phyloP scores from a whole-genome alignment of 179 eudicot species.

The Nepenthes alata region DNA sequence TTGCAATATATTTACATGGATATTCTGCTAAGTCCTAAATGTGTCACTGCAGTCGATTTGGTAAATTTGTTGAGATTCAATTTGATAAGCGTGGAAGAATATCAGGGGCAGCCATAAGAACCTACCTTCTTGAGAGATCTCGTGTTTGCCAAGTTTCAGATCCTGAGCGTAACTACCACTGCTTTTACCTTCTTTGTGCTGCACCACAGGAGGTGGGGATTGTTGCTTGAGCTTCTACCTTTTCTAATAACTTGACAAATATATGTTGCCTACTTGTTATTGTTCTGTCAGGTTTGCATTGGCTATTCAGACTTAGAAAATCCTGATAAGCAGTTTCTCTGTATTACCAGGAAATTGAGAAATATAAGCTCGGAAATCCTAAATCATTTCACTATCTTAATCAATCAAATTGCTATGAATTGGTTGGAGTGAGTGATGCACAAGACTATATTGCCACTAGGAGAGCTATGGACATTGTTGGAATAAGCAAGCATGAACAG shows the following conservation, averaged over 20 bases:
- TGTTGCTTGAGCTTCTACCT: background rate
- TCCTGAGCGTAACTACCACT: slow-evolving; percentile 93
- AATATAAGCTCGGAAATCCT: slow-evolving; percentile 72
- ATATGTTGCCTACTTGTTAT: background rate
- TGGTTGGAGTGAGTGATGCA: slow-evolving; percentile 74
- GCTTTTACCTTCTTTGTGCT: slow-evolving; percentile 94
- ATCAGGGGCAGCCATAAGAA: slow-evolving; percentile 96
- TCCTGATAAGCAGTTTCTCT: slow-evolving; percentile 6
- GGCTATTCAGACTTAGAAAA: background rate
- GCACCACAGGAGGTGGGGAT: slow-evolving; percentile 75
- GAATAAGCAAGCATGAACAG: slow-evolving; percentile 79
- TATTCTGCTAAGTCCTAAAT: slow-evolving; percentile 4
- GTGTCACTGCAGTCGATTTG: slow-evolving; percentile 67
- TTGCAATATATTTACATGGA: background rate
- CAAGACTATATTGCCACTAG: slow-evolving; percentile 85
- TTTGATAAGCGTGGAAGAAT: slow-evolving; percentile 88
- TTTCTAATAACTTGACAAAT: background rate
- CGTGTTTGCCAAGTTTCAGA: slow-evolving; percentile 97
- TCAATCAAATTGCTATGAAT: slow-evolving; percentile 75
- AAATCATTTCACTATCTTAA: slow-evolving; percentile 75
- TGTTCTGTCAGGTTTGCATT: background rate
- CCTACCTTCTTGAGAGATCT: slow-evolving; percentile 95
- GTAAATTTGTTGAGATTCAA: slow-evolving; percentile 97
- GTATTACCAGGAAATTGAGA: slow-evolving; percentile 52
- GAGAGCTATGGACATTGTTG: slow-evolving; percentile 96